Evolutionary conservation across 495 filamentous ascomycete genomes (phyloP), one percentile per base, ranked within the genome.

Genomic region (Alectoria sarmentosa): DNA sequence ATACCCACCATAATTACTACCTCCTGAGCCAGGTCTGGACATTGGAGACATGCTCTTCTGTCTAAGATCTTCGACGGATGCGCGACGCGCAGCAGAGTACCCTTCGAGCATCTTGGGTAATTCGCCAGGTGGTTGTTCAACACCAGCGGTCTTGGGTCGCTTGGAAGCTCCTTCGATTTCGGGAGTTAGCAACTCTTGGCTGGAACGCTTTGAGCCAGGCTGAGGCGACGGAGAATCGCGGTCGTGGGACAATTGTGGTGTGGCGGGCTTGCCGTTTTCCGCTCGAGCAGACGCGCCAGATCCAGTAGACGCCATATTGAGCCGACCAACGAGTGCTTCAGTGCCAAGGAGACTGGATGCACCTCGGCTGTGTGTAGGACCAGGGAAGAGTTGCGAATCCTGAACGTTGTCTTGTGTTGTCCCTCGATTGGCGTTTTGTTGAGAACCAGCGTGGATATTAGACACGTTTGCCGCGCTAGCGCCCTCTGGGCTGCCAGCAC

Each of bases 341-440:
- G 87, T 81, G 46, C 86, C 87, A 66, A 85, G 79, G 41, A 89
- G 75, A 72, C 86, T 89, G 41, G 84, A 73, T 58, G 81, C 81
- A 55, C 76, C 76, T 64, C 74, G 75, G 61, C 72, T 46, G 11
- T 28, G 56, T 17, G 60, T 44, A 14, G 36, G 30, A 54, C 38
- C 52, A 21, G 59, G 15, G 41, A 56, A 55, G 52, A 55, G 52
- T 34, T 63, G 58, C 13, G 69, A 65, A 59, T 66, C 65, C 59
- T 67, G 67, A 30, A 63, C 15, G 30, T 30, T 4, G 28, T 55
- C 34, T 54, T 65, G 38, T 58, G 65, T 55, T 56, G 39, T 58
- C 9, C 60, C 44, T 39, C 34, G 55, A 54, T 56, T 46, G 37
- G 30, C n/a, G 23, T 46, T 48, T n/a, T 41, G 26, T 19, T 59